Percentiles rank a stretch among this genome's conserved stretches.
phyloP scores from a whole-genome alignment of 2,329 filamentous ascomycete genomes.

The Rhinocladiella mackenziei region DNA sequence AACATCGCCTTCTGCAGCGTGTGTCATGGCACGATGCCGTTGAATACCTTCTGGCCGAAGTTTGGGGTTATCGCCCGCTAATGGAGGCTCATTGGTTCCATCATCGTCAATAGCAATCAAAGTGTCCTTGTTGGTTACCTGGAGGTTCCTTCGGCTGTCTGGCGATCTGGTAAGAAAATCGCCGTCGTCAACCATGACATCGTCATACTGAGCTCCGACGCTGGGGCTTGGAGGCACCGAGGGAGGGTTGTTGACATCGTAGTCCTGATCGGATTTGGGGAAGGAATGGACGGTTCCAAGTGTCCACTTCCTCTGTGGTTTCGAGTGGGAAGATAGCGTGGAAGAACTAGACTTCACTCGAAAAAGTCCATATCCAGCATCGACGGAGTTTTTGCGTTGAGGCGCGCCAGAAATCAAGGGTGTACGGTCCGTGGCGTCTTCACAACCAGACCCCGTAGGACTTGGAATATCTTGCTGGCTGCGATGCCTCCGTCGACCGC shows the following conservation, averaged over 20 bases:
- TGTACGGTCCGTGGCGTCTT: constrained; percentile 45
- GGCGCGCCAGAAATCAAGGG: constrained; percentile 47
- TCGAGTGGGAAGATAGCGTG: constrained; percentile 21
- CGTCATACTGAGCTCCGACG: constrained; percentile 48
- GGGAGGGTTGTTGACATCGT: constrained; percentile 64
- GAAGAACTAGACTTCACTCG: constrained; percentile 24
- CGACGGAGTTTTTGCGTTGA: constrained; percentile 23
- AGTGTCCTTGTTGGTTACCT: constrained; percentile 36
- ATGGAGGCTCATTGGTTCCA: constrained; percentile 26
- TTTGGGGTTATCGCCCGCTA: constrained; percentile 40
- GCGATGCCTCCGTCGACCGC: constrained; percentile 13
- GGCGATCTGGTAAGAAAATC: constrained; percentile 39
- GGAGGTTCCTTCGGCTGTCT: constrained; percentile 35
- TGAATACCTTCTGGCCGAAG: constrained; percentile 35
- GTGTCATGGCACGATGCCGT: constrained; percentile 50
- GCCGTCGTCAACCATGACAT: constrained; percentile 46
- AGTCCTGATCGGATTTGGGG: constrained; percentile 37
- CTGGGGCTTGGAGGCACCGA: constrained; percentile 58
- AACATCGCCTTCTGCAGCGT: constrained; percentile 77
- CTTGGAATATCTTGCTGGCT: constrained; percentile 13
- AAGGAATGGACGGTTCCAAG: constrained; percentile 15
- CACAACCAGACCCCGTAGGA: constrained; percentile 11
- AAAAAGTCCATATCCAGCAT: constrained; percentile 24
- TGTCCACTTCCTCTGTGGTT: constrained; percentile 18
- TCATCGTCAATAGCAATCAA: constrained; percentile 45